Conservation (phyloP, 2,329 filamentous ascomycete genomes). For the Ascosphaera aggregata region DNA sequence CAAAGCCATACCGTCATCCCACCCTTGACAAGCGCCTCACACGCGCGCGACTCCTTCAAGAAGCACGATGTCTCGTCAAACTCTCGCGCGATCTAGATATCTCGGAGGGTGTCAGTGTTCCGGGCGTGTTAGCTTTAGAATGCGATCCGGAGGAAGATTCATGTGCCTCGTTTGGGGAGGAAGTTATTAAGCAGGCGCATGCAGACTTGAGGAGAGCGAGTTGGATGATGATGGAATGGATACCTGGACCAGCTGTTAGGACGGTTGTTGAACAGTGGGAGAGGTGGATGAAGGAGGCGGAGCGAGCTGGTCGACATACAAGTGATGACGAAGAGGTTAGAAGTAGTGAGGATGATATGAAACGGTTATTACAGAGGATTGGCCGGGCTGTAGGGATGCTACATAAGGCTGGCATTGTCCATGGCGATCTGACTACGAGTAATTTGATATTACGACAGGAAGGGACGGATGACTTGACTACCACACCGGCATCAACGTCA, state of each 20-base stretch:
- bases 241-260: slow-evolving; percentile 48
- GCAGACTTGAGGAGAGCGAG: too few species aligned
- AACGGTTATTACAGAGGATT: slow-evolving; percentile 43
- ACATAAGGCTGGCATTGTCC: slow-evolving; percentile 68
- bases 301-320: slow-evolving; percentile 8
- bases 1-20: slow-evolving; percentile 81
- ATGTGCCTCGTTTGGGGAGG: too few species aligned
- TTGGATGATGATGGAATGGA: slow-evolving; percentile 75
- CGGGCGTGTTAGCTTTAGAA: slow-evolving; percentile 49
- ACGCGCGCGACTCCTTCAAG: slow-evolving; percentile 63
- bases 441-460: slow-evolving; percentile 65
- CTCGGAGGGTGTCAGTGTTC: slow-evolving; percentile 68
- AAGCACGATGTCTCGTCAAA: slow-evolving; percentile 64
- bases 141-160: slow-evolving; percentile 23
- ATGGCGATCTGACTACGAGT: slow-evolving; percentile 91
- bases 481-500: slow-evolving; percentile 5
- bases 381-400: slow-evolving; percentile 49
- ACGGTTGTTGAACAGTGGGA: slow-evolving; percentile 47
- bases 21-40: slow-evolving; percentile 73
- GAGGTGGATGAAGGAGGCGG: slow-evolving; percentile 18
- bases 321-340: slow-evolving; percentile 10
- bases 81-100: too few species aligned
- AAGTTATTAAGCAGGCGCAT: too few species aligned
- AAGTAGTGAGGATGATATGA: slow-evolving; percentile 28
- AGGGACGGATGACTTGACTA: slow-evolving; percentile 5